Base-by-base conservation (phyloP, 805 yeast genomes). In the Groenewaldozyma tartarivorans region DNA sequence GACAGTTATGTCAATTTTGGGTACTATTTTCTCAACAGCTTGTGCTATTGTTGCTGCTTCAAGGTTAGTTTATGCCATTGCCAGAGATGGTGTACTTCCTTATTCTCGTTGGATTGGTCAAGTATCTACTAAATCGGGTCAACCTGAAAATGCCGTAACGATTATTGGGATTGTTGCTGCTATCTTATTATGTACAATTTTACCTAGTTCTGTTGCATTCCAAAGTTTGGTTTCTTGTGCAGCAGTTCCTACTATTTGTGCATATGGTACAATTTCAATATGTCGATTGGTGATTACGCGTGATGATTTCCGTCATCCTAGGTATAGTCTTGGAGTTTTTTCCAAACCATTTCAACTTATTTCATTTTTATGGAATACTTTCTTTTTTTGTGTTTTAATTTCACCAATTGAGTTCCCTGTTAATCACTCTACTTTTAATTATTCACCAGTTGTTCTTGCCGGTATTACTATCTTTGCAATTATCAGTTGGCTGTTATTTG, bases 81-180 rank as follows among this genome's bases (percentile, higher is more conserved):
- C 54, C 6, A 42, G 54, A n/a, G 54, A 50, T 35, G 52, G 52
- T 18, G 54, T 50, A 9, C 37, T 50, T 27, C 54, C 54, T 5
- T 50, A 38, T 26, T 49, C 52, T 1, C 20, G 39, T 20, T 48
- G 52, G 54, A 48, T 50, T 35, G 31, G 46, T 15, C 20, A 38
- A 18, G 36, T 49, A n/a, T 33, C 41, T n/a, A 45, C 49, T 9
- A 35, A 18, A 13, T 39, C 45, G 4, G 39, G 41, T 19, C 54
- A 50, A 34, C 54, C 54, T 9, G 39, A 33, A 13, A 48, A 48
- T 38, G 52, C 54, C 13, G 42, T 50, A 21, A 39, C 47, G 3
- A 42, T 47, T 13, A 43, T 50, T 21, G 48, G 47, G 18, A 39
- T 49, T 20, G 48, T 49, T 16, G 38, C 53, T 7, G 47, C 53